phyloP scores from a whole-genome alignment of 2,329 filamentous ascomycete species.

The Claviceps monticola region DNA sequence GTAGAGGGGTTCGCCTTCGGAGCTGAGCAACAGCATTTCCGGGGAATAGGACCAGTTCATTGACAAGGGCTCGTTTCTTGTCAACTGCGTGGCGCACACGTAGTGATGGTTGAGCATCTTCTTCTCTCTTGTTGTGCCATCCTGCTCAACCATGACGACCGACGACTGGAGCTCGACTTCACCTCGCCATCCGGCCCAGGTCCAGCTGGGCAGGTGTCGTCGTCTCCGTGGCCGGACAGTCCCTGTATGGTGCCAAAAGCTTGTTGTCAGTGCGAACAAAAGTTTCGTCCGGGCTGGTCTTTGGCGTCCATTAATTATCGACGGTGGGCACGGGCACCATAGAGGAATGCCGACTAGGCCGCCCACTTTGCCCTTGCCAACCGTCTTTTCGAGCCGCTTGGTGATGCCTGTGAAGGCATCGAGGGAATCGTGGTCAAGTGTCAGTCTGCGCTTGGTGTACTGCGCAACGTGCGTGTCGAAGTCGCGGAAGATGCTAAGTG shows the following conservation, averaged over 20 bases:
- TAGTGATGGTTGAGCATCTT: slow-evolving; percentile 23
- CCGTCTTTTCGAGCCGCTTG: slow-evolving; percentile 17
- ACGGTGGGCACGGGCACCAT: slow-evolving; percentile 12
- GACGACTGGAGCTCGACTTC: slow-evolving; percentile 21
- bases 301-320: slow-evolving; percentile 1
- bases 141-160: slow-evolving; percentile 18
- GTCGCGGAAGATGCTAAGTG: slow-evolving; percentile 22
- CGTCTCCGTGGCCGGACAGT: slow-evolving; percentile 13
- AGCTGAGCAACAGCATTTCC: slow-evolving; percentile 15
- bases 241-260: slow-evolving; percentile 23
- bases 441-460: slow-evolving; percentile 17
- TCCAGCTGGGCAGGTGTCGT: slow-evolving; percentile 22
- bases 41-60: slow-evolving; percentile 21
- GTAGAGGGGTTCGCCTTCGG: slow-evolving; percentile 17
- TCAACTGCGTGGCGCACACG: slow-evolving; percentile 20
- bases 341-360: slow-evolving; percentile 19
- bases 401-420: slow-evolving; percentile 19
- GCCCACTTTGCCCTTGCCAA: slow-evolving; percentile 17
- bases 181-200: slow-evolving; percentile 23
- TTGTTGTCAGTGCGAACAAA: slow-evolving; percentile 20
- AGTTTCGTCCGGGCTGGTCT: slow-evolving; percentile 17
- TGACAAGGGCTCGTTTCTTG: slow-evolving; percentile 18
- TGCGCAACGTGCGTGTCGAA: slow-evolving; percentile 19
- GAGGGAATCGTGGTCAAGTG: slow-evolving; percentile 19
- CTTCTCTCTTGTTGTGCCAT: slow-evolving; percentile 14